Evolutionary conservation across 1,139 yeast genomes (phyloP), one percentile per base, ranked within the genome.

Genomic region (Candida tetrigidarum): DNA sequence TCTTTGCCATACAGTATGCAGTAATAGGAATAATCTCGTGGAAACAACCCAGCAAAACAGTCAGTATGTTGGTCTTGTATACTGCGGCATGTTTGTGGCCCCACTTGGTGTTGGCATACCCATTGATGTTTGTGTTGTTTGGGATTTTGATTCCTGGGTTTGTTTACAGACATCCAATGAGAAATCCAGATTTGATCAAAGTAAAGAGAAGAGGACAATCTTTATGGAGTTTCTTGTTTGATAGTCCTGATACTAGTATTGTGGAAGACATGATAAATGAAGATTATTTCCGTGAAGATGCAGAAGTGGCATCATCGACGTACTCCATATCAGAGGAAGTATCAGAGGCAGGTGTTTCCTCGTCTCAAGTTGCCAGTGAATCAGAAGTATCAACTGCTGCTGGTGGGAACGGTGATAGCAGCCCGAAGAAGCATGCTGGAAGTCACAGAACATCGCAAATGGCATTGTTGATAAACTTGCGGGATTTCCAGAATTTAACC

Each of bases 131-230:
- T 42, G 47, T 88, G 4, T 60, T 86, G 30, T 71, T 77, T 49
- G 84, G 83, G 0, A 67, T 86, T 2, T 72, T 90, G 67, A 69
- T 86, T 1, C 93, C 96, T 0, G 90, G 88, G 1, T 91, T 84
- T 57, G 69, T 81, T 16, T 71, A 77, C 43, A 72, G 90, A 44
- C 96, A 90, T 59, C 96, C 92, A 0, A 69, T 81, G 54, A 65
- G 71, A 23, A 66, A 69, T 10, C 73, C 76, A 0, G 69, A 71
- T 22, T 54, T 73, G 25, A 67, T 80, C 15, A 66, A 67, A 15
- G 75, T 77, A 15, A 71, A 72, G 50, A 69, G 63, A 22, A 65
- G 86, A 41, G 90, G 90, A 1, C 83, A 79, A 44, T 75, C 85
- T 0, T 59, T 83, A 6, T 63, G 83, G 47, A 76, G 76, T 14